Conservation (phyloP, 2,329 filamentous ascomycete species). For the Cytospora piceicola region DNA sequence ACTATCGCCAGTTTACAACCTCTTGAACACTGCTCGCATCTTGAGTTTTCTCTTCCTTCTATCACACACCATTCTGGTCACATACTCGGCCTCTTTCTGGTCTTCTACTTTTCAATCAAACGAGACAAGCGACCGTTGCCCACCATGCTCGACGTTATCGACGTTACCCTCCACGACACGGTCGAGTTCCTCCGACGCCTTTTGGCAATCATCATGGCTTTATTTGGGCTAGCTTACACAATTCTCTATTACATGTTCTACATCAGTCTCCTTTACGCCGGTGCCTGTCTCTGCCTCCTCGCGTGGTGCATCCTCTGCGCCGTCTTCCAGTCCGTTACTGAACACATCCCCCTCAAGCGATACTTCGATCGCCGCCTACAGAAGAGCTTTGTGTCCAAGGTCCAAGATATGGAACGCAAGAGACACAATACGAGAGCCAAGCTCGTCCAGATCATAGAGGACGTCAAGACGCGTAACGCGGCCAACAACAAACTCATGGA, state of each 20-base stretch:
- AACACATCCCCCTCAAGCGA: not conserved
- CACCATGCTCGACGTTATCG: not conserved
- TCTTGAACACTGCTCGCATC: not conserved
- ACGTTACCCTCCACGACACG: not conserved
- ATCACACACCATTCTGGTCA: not conserved
- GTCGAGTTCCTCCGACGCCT: slow-evolving; percentile 7
- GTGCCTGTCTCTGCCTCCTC: not conserved
- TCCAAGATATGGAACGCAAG: slow-evolving; percentile 10
- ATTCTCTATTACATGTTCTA: slow-evolving; percentile 1
- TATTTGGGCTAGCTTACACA: not conserved
- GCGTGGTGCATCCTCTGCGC: slow-evolving; percentile 18
- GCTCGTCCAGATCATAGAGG: not conserved
- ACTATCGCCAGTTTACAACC: not conserved
- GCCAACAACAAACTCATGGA: slow-evolving; percentile 8
- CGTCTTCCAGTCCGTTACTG: slow-evolving; percentile 17
- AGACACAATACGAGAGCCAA: slow-evolving; percentile 1
- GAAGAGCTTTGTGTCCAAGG: not conserved
- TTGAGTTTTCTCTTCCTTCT: too few species aligned
- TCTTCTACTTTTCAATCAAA: not conserved
- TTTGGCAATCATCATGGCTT: not conserved
- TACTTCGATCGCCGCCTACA: slow-evolving; percentile 14
- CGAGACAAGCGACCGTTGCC: not conserved
- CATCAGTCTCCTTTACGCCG: not conserved
- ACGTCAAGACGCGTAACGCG: slow-evolving; percentile 15
- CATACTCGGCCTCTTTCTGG: not conserved